These are phyloP conservation scores for Rhytidiadelphus loreus DNA, from an alignment of 225 moss, liverwort and hornwort genomes.

Conservation along the genomic window DNA sequence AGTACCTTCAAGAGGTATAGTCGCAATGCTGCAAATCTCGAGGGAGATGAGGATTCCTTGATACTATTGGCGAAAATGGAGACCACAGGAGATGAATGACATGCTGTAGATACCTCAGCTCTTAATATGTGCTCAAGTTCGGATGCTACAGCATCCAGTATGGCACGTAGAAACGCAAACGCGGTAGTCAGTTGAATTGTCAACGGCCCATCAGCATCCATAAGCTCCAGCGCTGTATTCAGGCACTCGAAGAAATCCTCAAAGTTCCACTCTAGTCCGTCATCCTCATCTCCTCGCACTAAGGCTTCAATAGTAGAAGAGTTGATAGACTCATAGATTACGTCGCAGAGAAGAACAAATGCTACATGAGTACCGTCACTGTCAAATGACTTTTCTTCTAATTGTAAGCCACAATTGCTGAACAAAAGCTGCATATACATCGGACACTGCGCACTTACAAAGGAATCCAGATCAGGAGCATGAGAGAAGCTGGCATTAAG, in stretches of 20 bases:
- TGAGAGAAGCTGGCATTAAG: constrained; percentile 22
- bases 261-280: constrained; percentile 17
- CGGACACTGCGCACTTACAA: constrained; percentile 13
- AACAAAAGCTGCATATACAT: constrained; percentile 29
- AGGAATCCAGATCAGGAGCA: background rate
- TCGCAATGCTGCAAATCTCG: constrained; percentile 11
- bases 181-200: constrained; percentile 16
- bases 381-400: background rate
- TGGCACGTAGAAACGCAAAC: constrained; percentile 24
- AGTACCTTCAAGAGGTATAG: constrained; percentile 45
- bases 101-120: background rate
- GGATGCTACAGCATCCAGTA: constrained; percentile 25
- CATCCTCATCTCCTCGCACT: constrained; percentile 6
- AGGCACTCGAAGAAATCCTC: constrained; percentile 13
- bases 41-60: background rate
- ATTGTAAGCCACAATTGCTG: background rate
- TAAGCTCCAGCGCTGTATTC: constrained; percentile 14
- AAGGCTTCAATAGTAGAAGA: background rate
- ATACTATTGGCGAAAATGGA: background rate
- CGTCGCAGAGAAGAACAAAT: constrained; percentile 31
- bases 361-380: background rate
- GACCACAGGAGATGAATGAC: background rate
- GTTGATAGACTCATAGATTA: constrained; percentile 20
- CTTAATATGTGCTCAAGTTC: constrained; percentile 5
- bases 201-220: constrained; percentile 10